phyloP scores from a whole-genome alignment of 768 basidiomycete species.

The Mycena olivaceomarginata region DNA sequence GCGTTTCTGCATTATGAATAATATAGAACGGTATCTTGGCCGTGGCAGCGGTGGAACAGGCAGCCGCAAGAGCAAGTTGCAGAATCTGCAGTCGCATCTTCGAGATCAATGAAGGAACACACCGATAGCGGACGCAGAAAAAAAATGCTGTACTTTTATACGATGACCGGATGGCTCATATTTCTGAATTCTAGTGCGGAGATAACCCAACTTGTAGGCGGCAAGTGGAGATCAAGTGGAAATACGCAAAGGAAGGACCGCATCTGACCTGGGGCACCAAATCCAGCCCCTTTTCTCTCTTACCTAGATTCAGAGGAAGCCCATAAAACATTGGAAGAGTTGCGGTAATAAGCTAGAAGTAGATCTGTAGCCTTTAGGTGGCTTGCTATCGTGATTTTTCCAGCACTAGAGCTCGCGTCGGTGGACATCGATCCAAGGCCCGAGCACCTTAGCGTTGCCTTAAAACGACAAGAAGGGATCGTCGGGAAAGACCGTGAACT shows the following conservation, averaged over 20 bases:
- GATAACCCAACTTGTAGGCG: slow-evolving; percentile 17
- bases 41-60: slow-evolving; percentile 13
- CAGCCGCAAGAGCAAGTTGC: slow-evolving; percentile 10
- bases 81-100: slow-evolving; percentile 13
- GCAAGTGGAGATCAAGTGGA: slow-evolving; percentile 19
- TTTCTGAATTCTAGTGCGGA: not conserved
- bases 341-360: slow-evolving; percentile 12
- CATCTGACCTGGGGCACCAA: slow-evolving; percentile 1
- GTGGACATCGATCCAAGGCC: too few species aligned
- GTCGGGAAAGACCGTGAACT: too few species aligned
- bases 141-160: slow-evolving; percentile 1
- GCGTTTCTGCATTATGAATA: slow-evolving; percentile 51
- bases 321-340: not conserved
- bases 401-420: not conserved
- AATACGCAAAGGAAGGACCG: slow-evolving; percentile 27
- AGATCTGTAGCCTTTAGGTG: not conserved
- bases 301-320: not conserved
- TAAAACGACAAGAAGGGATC: too few species aligned
- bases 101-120: not conserved
- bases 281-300: not conserved
- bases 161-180: not conserved
- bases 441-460: too few species aligned
- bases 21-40: slow-evolving; percentile 43
- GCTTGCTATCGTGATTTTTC: not conserved
- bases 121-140: not conserved